phyloP scores from a whole-genome alignment of 768 basidiomycete species.

The Tylopilus felleus region DNA sequence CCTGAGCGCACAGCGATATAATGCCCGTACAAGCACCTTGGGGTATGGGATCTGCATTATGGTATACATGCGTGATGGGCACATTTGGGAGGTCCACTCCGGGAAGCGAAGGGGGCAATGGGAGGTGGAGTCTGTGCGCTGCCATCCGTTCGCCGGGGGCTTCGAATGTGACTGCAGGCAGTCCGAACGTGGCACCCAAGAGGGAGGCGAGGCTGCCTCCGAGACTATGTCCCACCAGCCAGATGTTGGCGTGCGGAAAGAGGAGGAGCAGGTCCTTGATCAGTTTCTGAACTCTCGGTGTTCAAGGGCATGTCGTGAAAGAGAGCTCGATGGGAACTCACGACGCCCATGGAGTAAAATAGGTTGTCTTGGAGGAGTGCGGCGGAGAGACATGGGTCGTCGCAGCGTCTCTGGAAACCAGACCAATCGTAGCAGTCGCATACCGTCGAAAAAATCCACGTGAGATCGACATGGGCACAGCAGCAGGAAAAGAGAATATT shows the following conservation, averaged over 20 bases:
- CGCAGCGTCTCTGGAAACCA: slow-evolving; percentile 65
- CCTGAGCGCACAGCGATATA: slow-evolving; percentile 52
- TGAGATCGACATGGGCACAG: slow-evolving; percentile 84
- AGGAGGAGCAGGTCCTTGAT: slow-evolving; percentile 53
- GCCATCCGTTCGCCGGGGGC: slow-evolving; percentile 63
- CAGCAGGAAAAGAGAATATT: slow-evolving; percentile 89
- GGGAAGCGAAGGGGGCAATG: slow-evolving; percentile 39
- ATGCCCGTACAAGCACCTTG: slow-evolving; percentile 53
- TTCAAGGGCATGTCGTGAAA: slow-evolving; percentile 8
- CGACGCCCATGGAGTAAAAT: slow-evolving; percentile 89
- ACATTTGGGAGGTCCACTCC: slow-evolving; percentile 18
- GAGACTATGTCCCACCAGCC: slow-evolving; percentile 61
- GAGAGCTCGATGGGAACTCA: slow-evolving; percentile 36
- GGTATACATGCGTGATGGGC: slow-evolving; percentile 50
- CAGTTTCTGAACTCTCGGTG: slow-evolving; percentile 38
- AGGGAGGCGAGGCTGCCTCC: slow-evolving; percentile 65
- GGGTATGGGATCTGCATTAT: slow-evolving; percentile 71
- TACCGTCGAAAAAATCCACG: slow-evolving; percentile 82
- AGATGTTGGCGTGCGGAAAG: slow-evolving; percentile 58
- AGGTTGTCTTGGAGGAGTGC: slow-evolving; percentile 85
- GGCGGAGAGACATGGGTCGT: slow-evolving; percentile 74
- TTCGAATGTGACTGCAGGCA: slow-evolving; percentile 63
- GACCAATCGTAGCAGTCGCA: slow-evolving; percentile 72
- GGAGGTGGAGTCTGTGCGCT: slow-evolving; percentile 59
- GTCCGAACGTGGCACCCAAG: slow-evolving; percentile 61